Percentiles rank a stretch among this genome's conserved stretches.
Conservation (phyloP, 1,284 basidiomycete genomes). For the Irpex sp. region DNA sequence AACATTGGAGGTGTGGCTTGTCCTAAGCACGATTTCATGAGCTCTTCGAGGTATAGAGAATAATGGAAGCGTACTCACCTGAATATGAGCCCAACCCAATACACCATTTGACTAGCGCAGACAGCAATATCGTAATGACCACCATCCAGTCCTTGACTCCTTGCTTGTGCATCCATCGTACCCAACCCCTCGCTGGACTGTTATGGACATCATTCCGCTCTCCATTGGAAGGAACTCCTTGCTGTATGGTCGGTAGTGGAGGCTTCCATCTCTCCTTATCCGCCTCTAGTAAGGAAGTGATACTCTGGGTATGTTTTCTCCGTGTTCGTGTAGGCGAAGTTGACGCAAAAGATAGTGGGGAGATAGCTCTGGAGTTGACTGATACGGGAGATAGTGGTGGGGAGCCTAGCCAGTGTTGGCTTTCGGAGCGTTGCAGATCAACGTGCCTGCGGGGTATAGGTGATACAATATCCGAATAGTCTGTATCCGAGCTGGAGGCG, state of each 20-base stretch:
- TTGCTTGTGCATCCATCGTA: conserved; percentile 74
- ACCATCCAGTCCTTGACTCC: conserved; percentile 58
- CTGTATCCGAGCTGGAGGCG: conserved; percentile 19
- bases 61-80: conserved; percentile 59
- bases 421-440: conserved; percentile 27
- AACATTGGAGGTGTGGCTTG: conserved; percentile 74
- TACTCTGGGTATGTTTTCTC: conserved; percentile 26
- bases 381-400: conserved; percentile 24
- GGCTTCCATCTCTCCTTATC: conserved; percentile 20
- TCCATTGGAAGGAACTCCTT: not conserved
- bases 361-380: conserved; percentile 20
- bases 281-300: conserved; percentile 33
- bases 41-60: too few species aligned
- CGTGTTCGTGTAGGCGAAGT: conserved; percentile 15
- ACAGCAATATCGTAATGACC: conserved; percentile 46
- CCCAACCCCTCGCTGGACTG: conserved; percentile 48
- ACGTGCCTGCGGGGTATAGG: conserved; percentile 29
- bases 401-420: conserved; percentile 28
- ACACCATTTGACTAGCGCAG: conserved; percentile 61
- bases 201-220: conserved; percentile 27
- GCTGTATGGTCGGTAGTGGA: conserved; percentile 1
- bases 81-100: conserved; percentile 80
- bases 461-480: conserved; percentile 24
- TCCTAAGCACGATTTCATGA: conserved; percentile 39
- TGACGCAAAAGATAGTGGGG: conserved; percentile 19